A percentile compares a stretch with the other conserved stretches of the same genome.
phyloP scores from a whole-genome alignment of 345 rosid species.

The Physaria fendleri region DNA sequence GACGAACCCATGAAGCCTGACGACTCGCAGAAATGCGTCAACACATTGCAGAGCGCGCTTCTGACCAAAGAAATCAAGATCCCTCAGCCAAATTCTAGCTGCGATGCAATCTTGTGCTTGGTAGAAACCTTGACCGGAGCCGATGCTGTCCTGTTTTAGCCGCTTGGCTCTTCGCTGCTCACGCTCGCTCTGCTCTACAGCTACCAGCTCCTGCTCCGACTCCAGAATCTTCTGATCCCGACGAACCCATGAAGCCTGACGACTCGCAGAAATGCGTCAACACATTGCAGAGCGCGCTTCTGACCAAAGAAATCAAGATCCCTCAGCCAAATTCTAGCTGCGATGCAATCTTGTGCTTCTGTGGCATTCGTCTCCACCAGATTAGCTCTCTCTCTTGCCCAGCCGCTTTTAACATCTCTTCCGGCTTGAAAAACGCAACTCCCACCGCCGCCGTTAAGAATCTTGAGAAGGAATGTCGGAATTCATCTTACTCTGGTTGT shows the following conservation, averaged over 20 bases:
- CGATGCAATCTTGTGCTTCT: constrained; percentile 81
- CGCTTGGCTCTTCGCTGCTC: constrained; percentile 98
- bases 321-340: constrained; percentile 85
- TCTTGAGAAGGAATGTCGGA: constrained; percentile 81
- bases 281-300: constrained; percentile 70
- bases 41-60: constrained; percentile 76
- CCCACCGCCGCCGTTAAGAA: constrained; percentile 85
- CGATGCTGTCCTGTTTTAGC: constrained; percentile 95
- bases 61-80: constrained; percentile 67
- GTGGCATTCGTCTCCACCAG: constrained; percentile 95
- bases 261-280: constrained; percentile 96
- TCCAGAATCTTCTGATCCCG: constrained; percentile 41
- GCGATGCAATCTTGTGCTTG: constrained; percentile 85
- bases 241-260: constrained; percentile 84
- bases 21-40: constrained; percentile 94
- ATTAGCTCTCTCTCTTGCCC: constrained; percentile 92
- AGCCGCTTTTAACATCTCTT: constrained; percentile 75
- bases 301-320: constrained; percentile 67
- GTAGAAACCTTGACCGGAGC: constrained; percentile 77
- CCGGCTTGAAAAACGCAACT: constrained; percentile 62
- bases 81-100: constrained; percentile 77
- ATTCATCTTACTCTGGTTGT: constrained; percentile 89
- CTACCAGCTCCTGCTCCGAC: constrained; percentile 52
- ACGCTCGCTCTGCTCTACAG: constrained; percentile 79
- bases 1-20: constrained; percentile 90